A percentile compares a stretch with the other conserved stretches of the same genome.
phyloP scores from a whole-genome alignment of 768 basidiomycete species.

The Chiua virens region DNA sequence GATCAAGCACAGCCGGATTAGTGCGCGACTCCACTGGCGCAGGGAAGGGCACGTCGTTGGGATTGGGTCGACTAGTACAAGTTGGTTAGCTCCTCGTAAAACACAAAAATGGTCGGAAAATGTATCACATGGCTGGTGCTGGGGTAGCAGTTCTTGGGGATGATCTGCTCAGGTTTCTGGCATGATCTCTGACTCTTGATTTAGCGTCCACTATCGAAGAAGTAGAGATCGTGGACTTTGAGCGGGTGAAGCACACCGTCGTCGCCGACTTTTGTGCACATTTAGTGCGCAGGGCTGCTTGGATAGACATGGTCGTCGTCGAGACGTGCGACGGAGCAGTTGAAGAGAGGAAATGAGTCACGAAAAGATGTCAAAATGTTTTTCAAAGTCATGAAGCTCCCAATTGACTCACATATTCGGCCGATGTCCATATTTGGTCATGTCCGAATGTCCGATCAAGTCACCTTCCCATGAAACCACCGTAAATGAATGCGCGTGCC shows the following conservation, averaged over 20 bases:
- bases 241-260: conserved; percentile 40
- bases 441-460: conserved; percentile 26
- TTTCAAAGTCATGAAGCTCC: conserved; percentile 18
- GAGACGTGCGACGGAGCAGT: conserved; percentile 11
- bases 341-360: conserved; percentile 2
- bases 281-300: conserved; percentile 43
- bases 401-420: conserved; percentile 17
- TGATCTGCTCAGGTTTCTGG: conserved; percentile 70
- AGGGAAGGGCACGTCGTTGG: conserved; percentile 37
- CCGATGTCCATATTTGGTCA: conserved; percentile 21
- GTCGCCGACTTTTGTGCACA: conserved; percentile 38
- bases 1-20: conserved; percentile 59
- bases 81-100: conserved; percentile 38
- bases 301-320: conserved; percentile 41
- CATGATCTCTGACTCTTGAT: conserved; percentile 76
- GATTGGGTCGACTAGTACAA: conserved; percentile 52
- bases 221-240: conserved; percentile 49
- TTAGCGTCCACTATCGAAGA: conserved; percentile 75
- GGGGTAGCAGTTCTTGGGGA: conserved; percentile 59
- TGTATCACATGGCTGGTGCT: conserved; percentile 58
- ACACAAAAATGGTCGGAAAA: not conserved
- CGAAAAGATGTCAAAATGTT: conserved; percentile 5
- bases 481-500: not conserved
- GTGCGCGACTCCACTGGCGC: conserved; percentile 37
- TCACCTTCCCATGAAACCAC: too few relatives aligned